Conservation (phyloP, 257 asterid species). For the Prunella vulgaris region DNA sequence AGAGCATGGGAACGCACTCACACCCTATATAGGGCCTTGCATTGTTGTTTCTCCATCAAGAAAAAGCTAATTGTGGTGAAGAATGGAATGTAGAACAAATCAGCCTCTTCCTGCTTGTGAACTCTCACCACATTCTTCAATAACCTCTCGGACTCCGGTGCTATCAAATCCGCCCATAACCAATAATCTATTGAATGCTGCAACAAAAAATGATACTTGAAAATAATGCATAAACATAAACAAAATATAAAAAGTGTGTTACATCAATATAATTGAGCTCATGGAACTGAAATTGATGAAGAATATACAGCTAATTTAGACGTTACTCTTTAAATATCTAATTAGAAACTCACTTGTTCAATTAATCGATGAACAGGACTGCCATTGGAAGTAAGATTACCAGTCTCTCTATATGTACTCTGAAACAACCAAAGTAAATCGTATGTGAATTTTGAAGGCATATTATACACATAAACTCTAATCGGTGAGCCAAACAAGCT, state of each 20-base stretch:
- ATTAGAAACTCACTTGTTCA: conserved; percentile 57
- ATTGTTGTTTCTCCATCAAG: conserved; percentile 83
- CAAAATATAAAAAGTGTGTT: not conserved
- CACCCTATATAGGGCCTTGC: conserved; percentile 99
- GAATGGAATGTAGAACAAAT: conserved; percentile 88
- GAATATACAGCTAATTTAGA: not conserved
- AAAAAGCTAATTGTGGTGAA: conserved; percentile 92
- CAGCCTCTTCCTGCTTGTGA: conserved; percentile 84
- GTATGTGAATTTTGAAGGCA: conserved; percentile 90
- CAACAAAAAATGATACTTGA: conserved; percentile 6
- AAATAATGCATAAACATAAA: not conserved
- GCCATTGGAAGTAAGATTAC: conserved; percentile 89
- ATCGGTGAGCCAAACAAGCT: conserved; percentile 39
- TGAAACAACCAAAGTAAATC: conserved; percentile 82
- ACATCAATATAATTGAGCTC: conserved; percentile 15
- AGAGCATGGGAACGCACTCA: conserved; percentile 71
- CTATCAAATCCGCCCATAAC: conserved; percentile 95
- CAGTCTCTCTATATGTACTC: conserved; percentile 55
- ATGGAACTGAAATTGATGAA: not conserved
- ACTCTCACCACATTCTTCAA: conserved; percentile 80
- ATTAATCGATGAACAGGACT: conserved; percentile 95
- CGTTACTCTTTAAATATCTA: not conserved
- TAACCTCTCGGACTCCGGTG: conserved; percentile 69
- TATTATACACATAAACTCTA: conserved; percentile 75
- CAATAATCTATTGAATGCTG: conserved; percentile 97